These are phyloP conservation scores for Cyathus pygmaeus DNA, from an alignment of 1,284 basidiomycete species.

Conservation along the genomic window DNA sequence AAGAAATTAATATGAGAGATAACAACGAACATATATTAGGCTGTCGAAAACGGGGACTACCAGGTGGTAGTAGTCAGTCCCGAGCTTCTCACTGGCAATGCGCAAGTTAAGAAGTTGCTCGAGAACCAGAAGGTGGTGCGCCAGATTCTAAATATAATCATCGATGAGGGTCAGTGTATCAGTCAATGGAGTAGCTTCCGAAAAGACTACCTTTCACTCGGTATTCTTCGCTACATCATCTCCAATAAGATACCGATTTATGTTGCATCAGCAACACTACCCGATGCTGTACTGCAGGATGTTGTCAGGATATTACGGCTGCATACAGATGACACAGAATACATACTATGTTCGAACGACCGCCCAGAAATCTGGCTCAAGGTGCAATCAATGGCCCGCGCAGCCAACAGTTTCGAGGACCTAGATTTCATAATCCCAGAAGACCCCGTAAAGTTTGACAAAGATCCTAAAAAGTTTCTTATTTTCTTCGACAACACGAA, in stretches of 20 bases:
- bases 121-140: conserved; percentile 29
- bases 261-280: conserved; percentile 45
- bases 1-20: neutral
- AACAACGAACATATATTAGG: conserved; percentile 21
- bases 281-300: conserved; percentile 26
- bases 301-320: conserved; percentile 29
- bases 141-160: conserved; percentile 35
- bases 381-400: conserved; percentile 32
- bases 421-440: conserved; percentile 40
- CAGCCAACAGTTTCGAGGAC: conserved; percentile 34
- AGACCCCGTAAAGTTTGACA: conserved; percentile 3
- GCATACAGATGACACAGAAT: conserved; percentile 8
- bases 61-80: conserved; percentile 43
- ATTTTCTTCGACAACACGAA: too few relatives aligned
- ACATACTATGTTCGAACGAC: conserved; percentile 36
- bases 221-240: conserved; percentile 30
- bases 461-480: too few relatives aligned
- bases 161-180: conserved; percentile 51
- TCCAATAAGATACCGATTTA: conserved; percentile 35
- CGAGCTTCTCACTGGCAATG: conserved; percentile 36
- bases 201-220: conserved; percentile 22
- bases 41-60: conserved; percentile 34
- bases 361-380: conserved; percentile 40
- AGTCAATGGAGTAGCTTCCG: conserved; percentile 28
- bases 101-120: conserved; percentile 33